A percentile compares a stretch with the other conserved stretches of the same genome.
Conservation (phyloP, 805 yeast genomes). For the Citeromyces matritensis region DNA sequence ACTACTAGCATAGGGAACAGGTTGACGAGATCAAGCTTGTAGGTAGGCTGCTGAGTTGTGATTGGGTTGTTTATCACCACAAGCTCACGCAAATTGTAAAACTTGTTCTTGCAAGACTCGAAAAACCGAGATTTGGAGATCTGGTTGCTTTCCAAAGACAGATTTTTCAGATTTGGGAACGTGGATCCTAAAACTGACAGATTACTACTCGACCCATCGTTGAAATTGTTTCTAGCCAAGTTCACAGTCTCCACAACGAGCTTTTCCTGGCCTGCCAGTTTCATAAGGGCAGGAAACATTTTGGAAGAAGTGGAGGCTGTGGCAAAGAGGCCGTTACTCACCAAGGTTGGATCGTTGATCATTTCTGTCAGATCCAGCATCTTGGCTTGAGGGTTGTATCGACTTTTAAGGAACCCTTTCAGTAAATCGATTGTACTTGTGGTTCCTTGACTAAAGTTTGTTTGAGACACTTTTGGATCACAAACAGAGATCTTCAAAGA, state of each 20-base stretch:
- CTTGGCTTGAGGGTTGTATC: constrained; percentile 52
- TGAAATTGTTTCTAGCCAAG: constrained; percentile 48
- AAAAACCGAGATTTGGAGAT: constrained; percentile 42
- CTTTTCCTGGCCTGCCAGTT: constrained; percentile 42
- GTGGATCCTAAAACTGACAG: constrained; percentile 54
- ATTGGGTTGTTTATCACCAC: constrained; percentile 73
- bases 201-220: constrained; percentile 35
- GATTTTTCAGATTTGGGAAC: constrained; percentile 63
- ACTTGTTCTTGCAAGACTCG: constrained; percentile 67
- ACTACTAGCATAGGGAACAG: constrained; percentile 70
- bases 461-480: constrained; percentile 10
- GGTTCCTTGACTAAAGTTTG: constrained; percentile 5
- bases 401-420: constrained; percentile 38
- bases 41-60: constrained; percentile 17
- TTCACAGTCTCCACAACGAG: constrained; percentile 58
- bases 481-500: constrained; percentile 32
- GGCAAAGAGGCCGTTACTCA: constrained; percentile 44
- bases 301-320: constrained; percentile 36
- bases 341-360: constrained; percentile 44
- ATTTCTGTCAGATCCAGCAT: constrained; percentile 59
- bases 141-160: constrained; percentile 68
- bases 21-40: constrained; percentile 48
- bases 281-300: constrained; percentile 83
- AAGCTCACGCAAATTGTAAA: constrained; percentile 59
- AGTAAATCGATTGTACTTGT: constrained; percentile 45